Base-by-base conservation (phyloP, 148 eudicot species). In the Vaccinium macrocarpon region DNA sequence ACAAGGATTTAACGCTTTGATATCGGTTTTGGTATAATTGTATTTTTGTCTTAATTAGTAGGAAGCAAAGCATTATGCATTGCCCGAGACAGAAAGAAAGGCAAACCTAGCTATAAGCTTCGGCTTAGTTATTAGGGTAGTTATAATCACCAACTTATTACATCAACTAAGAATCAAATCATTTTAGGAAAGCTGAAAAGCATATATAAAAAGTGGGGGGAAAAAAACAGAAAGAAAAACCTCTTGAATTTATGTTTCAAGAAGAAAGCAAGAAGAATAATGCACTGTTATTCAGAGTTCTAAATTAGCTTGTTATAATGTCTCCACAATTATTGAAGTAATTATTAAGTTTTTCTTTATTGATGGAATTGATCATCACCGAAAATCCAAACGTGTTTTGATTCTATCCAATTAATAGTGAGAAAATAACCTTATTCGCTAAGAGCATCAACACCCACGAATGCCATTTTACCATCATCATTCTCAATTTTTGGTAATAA, bases 41-140 rank as follows among this genome's bases (percentile, higher is more conserved):
- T 53, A 14, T 53, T n/a, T n/a, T 62, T 27, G 18, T 68, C 8
- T 68, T 12, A 13, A 14, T 14, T 12, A 55, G 73, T 5, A 5
- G 42, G 73, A 68, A 68, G 73, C 73, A 68, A 68, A 68, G 73
- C 73, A 68, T 68, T 68, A 68, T 68, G 73, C 73, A 68, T 68
- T 68, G 38, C 73, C 29, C 42, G 14, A 4, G 73, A 29, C 73
- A 29, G 73, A 68, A 42, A 29, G 42, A 68, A 64, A 64, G 73
- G 8, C 73, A 68, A 68, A 68, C 73, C 73, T 68, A 23, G 71
- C 32, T 64, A 68, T 68, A 68, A 68, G 73, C 42, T 27, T 29
- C 42, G 4, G 3, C 38, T 32, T 68, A 13, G 29, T 68, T 68
- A 68, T 68, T 29, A 68, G 38, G 38, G 38, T 14, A 68, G 42